Base-by-base conservation (phyloP, 768 basidiomycete species). In the Holtermanniella nyarrowii region DNA sequence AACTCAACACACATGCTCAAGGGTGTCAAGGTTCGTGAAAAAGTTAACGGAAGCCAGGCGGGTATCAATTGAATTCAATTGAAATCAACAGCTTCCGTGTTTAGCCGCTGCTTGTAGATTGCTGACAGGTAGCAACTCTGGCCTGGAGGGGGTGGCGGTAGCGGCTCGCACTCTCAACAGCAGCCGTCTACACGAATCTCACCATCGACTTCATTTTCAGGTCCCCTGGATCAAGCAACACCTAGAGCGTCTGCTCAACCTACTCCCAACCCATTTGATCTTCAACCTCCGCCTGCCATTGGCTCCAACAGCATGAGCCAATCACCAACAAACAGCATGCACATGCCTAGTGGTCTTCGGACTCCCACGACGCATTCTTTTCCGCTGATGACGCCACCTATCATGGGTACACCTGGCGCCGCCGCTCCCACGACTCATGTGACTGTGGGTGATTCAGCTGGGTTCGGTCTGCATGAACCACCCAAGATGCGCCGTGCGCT, bases 401-500 rank as follows among this genome's bases (percentile, higher is more conserved):
- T 47, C 12, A 52, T 65, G 3, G 65, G 66, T n/a, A 68, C 66
- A 41, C 66, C 67, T 1, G 69, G 69, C 20, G 60, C 62, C 1
- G 59, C 59, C 18, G 62, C 65, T 42, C 65, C 69, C 5, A 71
- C 69, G 2, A 65, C 60, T 0, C 65, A 65, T 4, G 64, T 69
- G 3, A 69, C 65, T 1, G 67, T 66, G 5, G 67, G 67, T 26
- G 65, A 65, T 41, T 44, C 46, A n/a, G 57, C 66, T 16, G 67
- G 67, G 2, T 71, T 71, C 44, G 69, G 69, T 10, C 50, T 71
- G 22, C 61, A 65, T 44, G 69, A 71, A 52, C 69, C 69, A 2
- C 69, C 69, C 7, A 71, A 68, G 56, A 71, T 71, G 69, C 48
- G 69, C 24, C 65, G 66, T 46, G 69, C 69, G 26, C 53, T 71